A percentile compares a stretch with the other conserved stretches of the same genome.
These are phyloP conservation scores for Omphalea diandra DNA, from an alignment of 441 rosid genomes.

Conservation along the genomic window DNA sequence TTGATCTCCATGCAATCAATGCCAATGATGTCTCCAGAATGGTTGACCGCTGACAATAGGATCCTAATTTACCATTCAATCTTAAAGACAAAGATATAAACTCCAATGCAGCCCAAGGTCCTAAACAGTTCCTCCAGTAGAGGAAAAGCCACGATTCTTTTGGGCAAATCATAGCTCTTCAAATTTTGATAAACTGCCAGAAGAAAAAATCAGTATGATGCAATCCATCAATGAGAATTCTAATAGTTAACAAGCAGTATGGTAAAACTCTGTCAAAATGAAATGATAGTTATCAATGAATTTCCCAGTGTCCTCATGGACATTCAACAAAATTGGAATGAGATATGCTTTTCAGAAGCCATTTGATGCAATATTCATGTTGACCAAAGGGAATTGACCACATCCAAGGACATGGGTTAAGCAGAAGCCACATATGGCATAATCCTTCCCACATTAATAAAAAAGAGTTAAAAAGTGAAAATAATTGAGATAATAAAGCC, in stretches of 20 bases:
- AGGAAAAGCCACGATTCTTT: slow-evolving; percentile 9
- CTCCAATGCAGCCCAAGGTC: slow-evolving; percentile 10
- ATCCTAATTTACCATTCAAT: not conserved
- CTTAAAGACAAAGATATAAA: not conserved
- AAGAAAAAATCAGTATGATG: slow-evolving; percentile 2
- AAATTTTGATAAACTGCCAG: slow-evolving; percentile 46
- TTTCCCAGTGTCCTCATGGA: not conserved
- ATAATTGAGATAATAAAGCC: not conserved
- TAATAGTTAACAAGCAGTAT: slow-evolving; percentile 6
- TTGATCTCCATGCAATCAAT: not conserved
- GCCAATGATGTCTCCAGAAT: not conserved
- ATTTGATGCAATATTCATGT: not conserved
- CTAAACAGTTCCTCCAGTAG: slow-evolving; percentile 18
- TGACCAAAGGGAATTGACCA: slow-evolving; percentile 1
- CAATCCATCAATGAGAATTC: not conserved
- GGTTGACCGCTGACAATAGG: no score
- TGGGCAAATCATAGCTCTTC: slow-evolving; percentile 38
- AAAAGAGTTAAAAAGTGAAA: not conserved
- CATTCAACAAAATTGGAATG: not conserved
- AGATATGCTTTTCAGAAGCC: not conserved
- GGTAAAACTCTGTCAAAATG: not conserved
- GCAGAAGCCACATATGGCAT: not conserved
- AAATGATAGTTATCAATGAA: not conserved
- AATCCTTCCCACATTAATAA: not conserved
- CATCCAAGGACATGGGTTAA: slow-evolving; percentile 4